Percentiles rank a stretch among this genome's conserved stretches.
Evolutionary conservation across 2,329 filamentous ascomycete species (phyloP).

Genomic region (Exophiala sp.): DNA sequence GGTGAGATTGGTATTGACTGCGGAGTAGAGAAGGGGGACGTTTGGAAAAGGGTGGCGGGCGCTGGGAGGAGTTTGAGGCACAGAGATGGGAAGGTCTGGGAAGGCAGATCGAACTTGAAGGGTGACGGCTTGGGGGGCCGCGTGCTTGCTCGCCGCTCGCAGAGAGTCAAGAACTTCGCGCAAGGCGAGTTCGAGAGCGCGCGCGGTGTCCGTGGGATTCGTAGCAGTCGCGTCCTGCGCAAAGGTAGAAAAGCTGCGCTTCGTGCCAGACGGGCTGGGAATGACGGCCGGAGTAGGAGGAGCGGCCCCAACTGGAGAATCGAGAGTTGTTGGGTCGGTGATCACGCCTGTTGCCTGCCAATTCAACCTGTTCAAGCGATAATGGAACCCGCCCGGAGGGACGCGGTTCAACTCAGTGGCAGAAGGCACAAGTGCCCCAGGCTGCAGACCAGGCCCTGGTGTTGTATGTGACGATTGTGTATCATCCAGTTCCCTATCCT

Average conservation of each 20-base stretch:
- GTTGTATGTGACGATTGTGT: slow-evolving; percentile 34
- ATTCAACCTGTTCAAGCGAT: slow-evolving; percentile 54
- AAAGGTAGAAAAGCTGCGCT: slow-evolving; percentile 26
- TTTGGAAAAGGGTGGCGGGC: slow-evolving; percentile 69
- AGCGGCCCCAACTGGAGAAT: slow-evolving; percentile 37
- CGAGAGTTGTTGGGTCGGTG: slow-evolving; percentile 60
- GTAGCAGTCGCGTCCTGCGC: slow-evolving; percentile 22
- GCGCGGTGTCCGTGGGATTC: slow-evolving; percentile 57
- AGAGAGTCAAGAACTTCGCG: slow-evolving; percentile 75
- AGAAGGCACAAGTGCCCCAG: slow-evolving; percentile 6
- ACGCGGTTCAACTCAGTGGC: slow-evolving; percentile 15
- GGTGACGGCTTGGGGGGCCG: slow-evolving; percentile 42
- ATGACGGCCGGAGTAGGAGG: slow-evolving; percentile 29
- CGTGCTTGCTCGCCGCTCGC: slow-evolving; percentile 60
- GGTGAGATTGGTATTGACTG: slow-evolving; percentile 76
- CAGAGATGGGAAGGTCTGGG: slow-evolving; percentile 78
- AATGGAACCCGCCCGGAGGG: slow-evolving; percentile 26
- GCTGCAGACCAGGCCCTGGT: slow-evolving; percentile 10
- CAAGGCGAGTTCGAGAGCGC: slow-evolving; percentile 76
- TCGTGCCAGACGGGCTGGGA: slow-evolving; percentile 25
- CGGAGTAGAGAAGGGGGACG: slow-evolving; percentile 68
- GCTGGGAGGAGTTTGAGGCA: slow-evolving; percentile 74
- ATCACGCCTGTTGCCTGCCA: slow-evolving; percentile 77
- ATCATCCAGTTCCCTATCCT: slow-evolving; percentile 47
- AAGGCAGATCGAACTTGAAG: slow-evolving; percentile 76